Base-by-base conservation (phyloP, 164 flowering plant genomes). In the Paratinospora sagittata region DNA sequence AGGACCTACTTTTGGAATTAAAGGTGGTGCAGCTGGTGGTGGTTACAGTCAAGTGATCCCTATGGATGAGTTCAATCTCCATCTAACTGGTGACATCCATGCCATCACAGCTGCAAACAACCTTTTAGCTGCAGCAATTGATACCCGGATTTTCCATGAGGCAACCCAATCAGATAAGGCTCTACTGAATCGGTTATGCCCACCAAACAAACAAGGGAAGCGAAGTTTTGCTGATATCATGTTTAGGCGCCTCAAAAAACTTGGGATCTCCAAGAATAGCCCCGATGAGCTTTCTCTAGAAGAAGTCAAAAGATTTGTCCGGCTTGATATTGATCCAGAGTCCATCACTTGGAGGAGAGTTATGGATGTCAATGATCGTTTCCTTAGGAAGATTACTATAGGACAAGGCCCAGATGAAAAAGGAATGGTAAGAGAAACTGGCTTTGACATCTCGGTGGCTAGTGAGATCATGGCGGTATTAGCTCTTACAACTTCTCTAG, bases 21-120 rank as follows among this genome's bases (percentile, higher is more conserved):
- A 96, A 83, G 99, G 99, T 39, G 99, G 99, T 72, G 99, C 99
- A 21, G 99, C 99, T 8, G 99, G 99, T 69, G 99, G 98, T 68
- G 99, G 99, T 65, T 96, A 93, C 73, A 93, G 97, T 79, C 99
- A 93, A 83, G 98, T 96, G 61, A 93, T 96, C 60, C 99, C 99
- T 17, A 91, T 96, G 99, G 98, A 96, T 74, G 99, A 96, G 80
- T 93, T 96, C 82, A 96, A 96, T 83, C 91, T 96, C 68, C 98
- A 96, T 71, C 69, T 96, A 34, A 96, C 98, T 11, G 98, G 99
- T 58, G 99, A 96, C 77, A 93, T 96, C 62, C 99, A 96, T 86
- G 99, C 99, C 27, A 93, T 96, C 58, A 96, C 98, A n/a, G 98
- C 99, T 62, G 91, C 99, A 76, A 96, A 96, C 81, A 96, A 96